Evolutionary conservation across 2,329 filamentous ascomycete species (phyloP), one percentile per base, ranked within the genome.

Genomic region (Colletotrichum horii): DNA sequence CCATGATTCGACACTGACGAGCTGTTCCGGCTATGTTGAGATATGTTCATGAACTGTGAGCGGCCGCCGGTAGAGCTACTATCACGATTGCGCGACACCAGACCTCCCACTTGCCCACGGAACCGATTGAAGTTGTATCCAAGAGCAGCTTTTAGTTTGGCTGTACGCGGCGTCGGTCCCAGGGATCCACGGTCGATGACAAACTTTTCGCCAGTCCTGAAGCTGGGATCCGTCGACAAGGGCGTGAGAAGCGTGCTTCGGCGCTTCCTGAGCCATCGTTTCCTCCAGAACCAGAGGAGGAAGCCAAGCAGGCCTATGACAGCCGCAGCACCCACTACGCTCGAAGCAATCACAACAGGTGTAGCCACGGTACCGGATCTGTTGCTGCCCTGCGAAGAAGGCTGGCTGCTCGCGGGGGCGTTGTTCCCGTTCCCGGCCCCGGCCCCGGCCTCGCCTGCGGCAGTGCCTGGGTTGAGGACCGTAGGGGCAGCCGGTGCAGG

Each of bases 171-270:
- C 4, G 89, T 90, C 19, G 89, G 88, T 0, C 88, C 88, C n/a
- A 89, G 82, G 32, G 88, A 89, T 55, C 82, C 83, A 15, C 87
- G 86, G 77, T 87, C 86, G 73, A 88, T 87, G 36, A 83, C 78
- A 70, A 88, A 88, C 80, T 70, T 78, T 62, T 68, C 76, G 76
- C 82, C 43, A 79, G 79, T 56, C 80, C 68, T 79, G 81, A 72
- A 75, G 65, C 61, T 66, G 22, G 81, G 81, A 2, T 83, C 83
- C 2, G 83, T 78, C 24, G 85, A 87, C 12, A 90, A 81, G 1
- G 88, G 88, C 4, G 89, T 90, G 32, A 90, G 82, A 5, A 89
- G 83, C 1, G 87, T 88, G 80, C 85, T 89, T 71, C 87, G 85
- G 48, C 87, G 85, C 79, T 84, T 86, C 78, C 84, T 83, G 61